Evolutionary conservation across 169 alveolate species (phyloP), one percentile per base, ranked within the genome.

Genomic region (Toxoplasma gondii): DNA sequence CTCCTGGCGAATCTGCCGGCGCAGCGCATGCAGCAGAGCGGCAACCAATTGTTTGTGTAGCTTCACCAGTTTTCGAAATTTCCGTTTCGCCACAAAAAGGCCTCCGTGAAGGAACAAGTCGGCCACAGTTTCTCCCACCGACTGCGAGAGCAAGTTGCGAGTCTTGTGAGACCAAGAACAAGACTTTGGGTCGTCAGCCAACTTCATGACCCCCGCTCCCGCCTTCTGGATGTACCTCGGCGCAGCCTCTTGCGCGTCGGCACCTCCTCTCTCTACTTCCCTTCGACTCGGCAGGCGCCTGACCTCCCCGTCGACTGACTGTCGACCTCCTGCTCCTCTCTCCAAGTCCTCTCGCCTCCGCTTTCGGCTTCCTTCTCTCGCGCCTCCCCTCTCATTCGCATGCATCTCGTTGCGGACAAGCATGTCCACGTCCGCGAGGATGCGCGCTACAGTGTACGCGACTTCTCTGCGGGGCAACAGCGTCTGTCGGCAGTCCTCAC

Each of bases 41-140:
- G 27, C 10, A 36, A 78, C 86, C 39, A 78, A 1, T 16, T n/a
- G 5, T 19, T 27, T 16, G 86, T 78, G 86, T 0, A 16, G 39
- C 19, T 12, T 10, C 49, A 78, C 39, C 19, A 78, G 86, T 27
- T 78, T 78, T n/a, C n/a, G n/a, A n/a, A 78, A 78, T 16, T 19
- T n/a, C 39, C 29, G 39, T 16, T n/a, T 10, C 29, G 49, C 39
- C 45, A 78, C 45, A n/a, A 78, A 38, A n/a, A 78, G 45, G 22
- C 86, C 86, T 16, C 86, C 86, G 45, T 78, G 86, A 19, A 10
- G 86, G n/a, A 78, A 19, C 86, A 78, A n/a, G 44, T 38, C 86
- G 4, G 24, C 74, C 74, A 64, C 74, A 7, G 29, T 4, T 27
- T 16, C 74, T 16, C n/a, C 74, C 74, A 64, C 29, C 34, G 31